phyloP scores from a whole-genome alignment of 805 yeast species.

The Cyberlindnera petersonii region DNA sequence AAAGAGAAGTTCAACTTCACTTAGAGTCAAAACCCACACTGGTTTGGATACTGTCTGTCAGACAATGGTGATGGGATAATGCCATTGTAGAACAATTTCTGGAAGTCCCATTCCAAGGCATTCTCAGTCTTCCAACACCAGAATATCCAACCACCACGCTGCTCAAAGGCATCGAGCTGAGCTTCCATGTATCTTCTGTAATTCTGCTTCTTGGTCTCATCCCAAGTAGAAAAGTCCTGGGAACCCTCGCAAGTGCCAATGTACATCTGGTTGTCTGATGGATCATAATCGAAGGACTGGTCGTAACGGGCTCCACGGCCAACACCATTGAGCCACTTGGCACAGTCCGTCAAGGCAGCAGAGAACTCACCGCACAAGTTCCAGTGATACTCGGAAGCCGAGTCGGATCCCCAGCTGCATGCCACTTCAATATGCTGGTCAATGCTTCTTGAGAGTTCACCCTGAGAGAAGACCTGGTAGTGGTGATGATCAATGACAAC shows the following conservation, averaged over 20 bases:
- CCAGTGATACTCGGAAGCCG: constrained; percentile 60
- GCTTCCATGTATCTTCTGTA: constrained; percentile 80
- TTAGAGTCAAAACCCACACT: constrained; percentile 39
- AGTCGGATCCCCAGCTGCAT: constrained; percentile 46
- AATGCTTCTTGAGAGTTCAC: constrained; percentile 53
- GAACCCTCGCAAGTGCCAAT: constrained; percentile 61
- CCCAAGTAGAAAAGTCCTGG: constrained; percentile 52
- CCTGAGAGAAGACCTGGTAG: constrained; percentile 76
- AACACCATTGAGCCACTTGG: constrained; percentile 85
- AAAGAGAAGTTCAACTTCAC: neutral
- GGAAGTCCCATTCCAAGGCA: constrained; percentile 83
- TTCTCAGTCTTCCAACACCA: constrained; percentile 93
- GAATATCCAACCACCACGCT: constrained; percentile 81
- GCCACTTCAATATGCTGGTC: constrained; percentile 59
- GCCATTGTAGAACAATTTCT: constrained; percentile 49
- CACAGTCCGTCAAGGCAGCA: constrained; percentile 90
- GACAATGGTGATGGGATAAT: constrained; percentile 79
- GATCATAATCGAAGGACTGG: constrained; percentile 40
- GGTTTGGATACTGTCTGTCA: constrained; percentile 65
- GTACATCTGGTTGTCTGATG: constrained; percentile 35
- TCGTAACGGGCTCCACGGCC: constrained; percentile 80
- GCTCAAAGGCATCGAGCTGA: constrained; percentile 80
- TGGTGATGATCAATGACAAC: constrained; percentile 86
- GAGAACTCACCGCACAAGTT: constrained; percentile 83
- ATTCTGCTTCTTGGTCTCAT: constrained; percentile 48